Base-by-base conservation (phyloP, 352 stramenopile species). In the Pythium dissotocum region DNA sequence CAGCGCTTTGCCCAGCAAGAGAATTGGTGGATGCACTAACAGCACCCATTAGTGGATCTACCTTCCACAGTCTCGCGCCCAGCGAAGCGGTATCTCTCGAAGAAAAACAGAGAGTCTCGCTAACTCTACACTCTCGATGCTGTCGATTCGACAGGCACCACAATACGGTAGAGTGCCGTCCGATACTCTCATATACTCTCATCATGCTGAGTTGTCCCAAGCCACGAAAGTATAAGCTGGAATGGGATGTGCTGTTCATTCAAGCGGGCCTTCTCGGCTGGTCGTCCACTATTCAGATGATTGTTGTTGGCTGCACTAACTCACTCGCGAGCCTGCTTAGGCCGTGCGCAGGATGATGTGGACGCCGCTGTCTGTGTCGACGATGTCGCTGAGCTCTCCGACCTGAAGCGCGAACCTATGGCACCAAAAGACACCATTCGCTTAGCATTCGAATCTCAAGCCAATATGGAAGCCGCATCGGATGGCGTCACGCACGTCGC, bases 281-380 rank as follows among this genome's bases (percentile, higher is more conserved):
- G 38, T 6, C 38, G 38, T 46, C 8, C 33, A 38, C 33, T 38
- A 38, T 38, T 10, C 33, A 6, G 33, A 38, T 10, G 33, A 38
- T 38, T 6, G 10, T 38, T 6, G 16, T 18, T 14, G 38, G 13
- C 6, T n/a, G 38, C 38, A 6, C 38, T 12, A 46, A 46, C 38
- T 46, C 38, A 46, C 38, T 46, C 38, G 38, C 38, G 38, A 18
- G 38, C 13, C 88, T 0, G 97, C 88, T 85, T 85, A 93, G 7
- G 82, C 85, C n/a, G 86, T 94, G 68, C 96, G 86, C 58, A 98
- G 85, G 58, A 99, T 98, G 65, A 99, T 96, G 87, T 99, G 97
- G 67, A 98, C 95, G 55, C 97, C 97, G 61, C 86, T 98, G 76
- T 99, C 96, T 56, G 95, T 98, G 65, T 97, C 94, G 24, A 99